Conservation (phyloP, 805 yeast species). For the Sugiyamaella boreocaroliniensis region DNA sequence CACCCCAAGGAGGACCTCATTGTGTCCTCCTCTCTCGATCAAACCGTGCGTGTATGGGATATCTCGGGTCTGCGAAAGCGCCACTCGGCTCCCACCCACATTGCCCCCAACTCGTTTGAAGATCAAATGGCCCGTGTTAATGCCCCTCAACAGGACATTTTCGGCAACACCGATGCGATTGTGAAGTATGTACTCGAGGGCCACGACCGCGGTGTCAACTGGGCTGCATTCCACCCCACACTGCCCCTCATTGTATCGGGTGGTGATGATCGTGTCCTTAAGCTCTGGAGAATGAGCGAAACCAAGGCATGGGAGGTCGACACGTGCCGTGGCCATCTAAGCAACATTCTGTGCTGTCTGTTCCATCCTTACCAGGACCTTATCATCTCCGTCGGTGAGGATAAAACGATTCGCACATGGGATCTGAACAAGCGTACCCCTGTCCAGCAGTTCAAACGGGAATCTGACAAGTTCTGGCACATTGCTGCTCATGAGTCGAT, state of each 20-base stretch:
- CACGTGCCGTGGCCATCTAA: conserved; percentile 95
- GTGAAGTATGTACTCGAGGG: conserved; percentile 96
- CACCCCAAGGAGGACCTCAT: conserved; percentile 93
- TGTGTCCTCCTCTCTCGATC: conserved; percentile 94
- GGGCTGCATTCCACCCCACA: conserved; percentile 98
- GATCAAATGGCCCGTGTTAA: conserved; percentile 42
- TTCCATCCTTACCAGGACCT: conserved; percentile 93
- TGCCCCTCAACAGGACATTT: conserved; percentile 64
- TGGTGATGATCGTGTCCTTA: conserved; percentile 92
- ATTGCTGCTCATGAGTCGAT: conserved; percentile 82
- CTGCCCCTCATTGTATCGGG: conserved; percentile 91
- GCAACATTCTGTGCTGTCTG: conserved; percentile 78
- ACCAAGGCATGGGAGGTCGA: conserved; percentile 99
- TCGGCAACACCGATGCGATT: conserved; percentile 88
- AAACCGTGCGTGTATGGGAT: conserved; percentile 99
- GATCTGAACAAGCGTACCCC: conserved; percentile 90
- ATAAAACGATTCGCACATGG: conserved; percentile 94
- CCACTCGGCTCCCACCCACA: conserved; percentile 65
- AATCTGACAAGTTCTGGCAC: conserved; percentile 91
- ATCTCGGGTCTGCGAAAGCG: conserved; percentile 89
- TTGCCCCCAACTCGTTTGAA: conserved; percentile 28
- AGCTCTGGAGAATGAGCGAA: conserved; percentile 96
- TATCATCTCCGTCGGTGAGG: conserved; percentile 90
- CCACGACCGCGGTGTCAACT: conserved; percentile 96
- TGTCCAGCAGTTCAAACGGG: conserved; percentile 89